phyloP scores from a whole-genome alignment of 1,284 basidiomycete species.

The Coniferiporia sulphurascens region DNA sequence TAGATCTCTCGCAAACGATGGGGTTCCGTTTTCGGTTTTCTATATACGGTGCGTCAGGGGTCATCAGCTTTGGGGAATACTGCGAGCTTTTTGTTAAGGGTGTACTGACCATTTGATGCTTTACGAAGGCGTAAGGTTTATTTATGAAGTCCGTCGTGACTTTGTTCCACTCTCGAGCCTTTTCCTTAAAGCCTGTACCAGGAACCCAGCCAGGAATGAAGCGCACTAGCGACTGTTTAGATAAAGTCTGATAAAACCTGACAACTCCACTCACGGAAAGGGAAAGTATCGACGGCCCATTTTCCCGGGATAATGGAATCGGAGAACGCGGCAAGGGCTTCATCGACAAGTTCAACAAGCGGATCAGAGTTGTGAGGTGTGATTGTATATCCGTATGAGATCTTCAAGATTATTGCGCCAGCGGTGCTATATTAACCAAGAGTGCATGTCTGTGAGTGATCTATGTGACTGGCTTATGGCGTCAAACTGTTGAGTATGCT shows the following conservation, averaged over 20 bases:
- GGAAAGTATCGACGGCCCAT: conserved; percentile 32
- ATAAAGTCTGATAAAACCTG: neutral
- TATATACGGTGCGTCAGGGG: neutral
- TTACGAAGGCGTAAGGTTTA: neutral
- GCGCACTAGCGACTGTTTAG: neutral
- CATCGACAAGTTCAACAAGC: conserved; percentile 23
- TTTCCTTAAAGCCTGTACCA: neutral
- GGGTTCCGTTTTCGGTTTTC: neutral
- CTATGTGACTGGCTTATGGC: neutral
- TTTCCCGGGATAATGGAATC: conserved; percentile 22
- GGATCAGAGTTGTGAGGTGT: conserved; percentile 24
- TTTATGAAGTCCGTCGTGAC: neutral
- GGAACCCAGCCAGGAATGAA: neutral
- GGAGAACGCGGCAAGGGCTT: conserved; percentile 16
- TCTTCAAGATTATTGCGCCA: conserved; percentile 27
- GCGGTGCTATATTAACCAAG: conserved; percentile 23
- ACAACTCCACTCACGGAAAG: conserved; percentile 23
- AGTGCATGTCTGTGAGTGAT: neutral
- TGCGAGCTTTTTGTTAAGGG: neutral
- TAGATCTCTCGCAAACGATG: neutral
- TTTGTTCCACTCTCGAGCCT: neutral
- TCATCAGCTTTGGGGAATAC: neutral
- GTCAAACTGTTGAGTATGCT: neutral
- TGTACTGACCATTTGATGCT: neutral
- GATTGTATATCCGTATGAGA: conserved; percentile 31